These are phyloP conservation scores for Thinopyrum obtusiflorum DNA, from an alignment of 202 grass and related monocot genomes.

Conservation along the genomic window DNA sequence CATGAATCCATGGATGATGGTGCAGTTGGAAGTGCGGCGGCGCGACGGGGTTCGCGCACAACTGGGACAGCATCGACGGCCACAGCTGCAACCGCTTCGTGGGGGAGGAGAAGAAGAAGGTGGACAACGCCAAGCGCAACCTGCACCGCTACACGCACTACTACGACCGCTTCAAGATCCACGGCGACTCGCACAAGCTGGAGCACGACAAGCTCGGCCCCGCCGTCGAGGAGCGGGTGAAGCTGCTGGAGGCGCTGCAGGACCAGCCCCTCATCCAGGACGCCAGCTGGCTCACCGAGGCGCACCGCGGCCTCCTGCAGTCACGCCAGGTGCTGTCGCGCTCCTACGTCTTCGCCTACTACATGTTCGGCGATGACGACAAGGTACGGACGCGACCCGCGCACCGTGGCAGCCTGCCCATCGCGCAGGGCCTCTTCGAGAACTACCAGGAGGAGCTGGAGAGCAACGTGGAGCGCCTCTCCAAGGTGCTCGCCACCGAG, in stretches of 20 bases:
- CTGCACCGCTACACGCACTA: conserved; percentile 56
- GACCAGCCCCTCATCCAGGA: background rate
- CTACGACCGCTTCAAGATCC: conserved; percentile 40
- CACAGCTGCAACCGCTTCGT: conserved; percentile 66
- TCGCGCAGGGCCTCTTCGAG: conserved; percentile 53
- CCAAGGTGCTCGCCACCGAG: conserved; percentile 23
- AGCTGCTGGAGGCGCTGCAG: background rate
- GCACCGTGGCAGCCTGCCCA: background rate
- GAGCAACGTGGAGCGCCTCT: conserved; percentile 45
- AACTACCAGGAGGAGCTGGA: conserved; percentile 52
- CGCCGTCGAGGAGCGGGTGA: background rate
- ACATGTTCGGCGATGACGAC: conserved; percentile 58
- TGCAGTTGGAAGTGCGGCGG: conserved; percentile 75
- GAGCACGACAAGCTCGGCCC: conserved; percentile 40
- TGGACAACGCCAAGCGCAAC: conserved; percentile 4
- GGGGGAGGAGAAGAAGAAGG: conserved; percentile 22
- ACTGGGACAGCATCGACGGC: background rate
- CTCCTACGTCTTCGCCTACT: conserved; percentile 66
- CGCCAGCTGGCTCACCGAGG: conserved; percentile 27
- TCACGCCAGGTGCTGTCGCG: conserved; percentile 46
- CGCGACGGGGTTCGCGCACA: conserved; percentile 15
- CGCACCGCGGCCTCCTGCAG: conserved; percentile 37
- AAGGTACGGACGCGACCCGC: background rate
- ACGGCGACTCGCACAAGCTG: conserved; percentile 35
- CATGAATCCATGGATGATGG: background rate